phyloP scores from a whole-genome alignment of 1,139 yeast species.

The Meyerozyma carpophila region DNA sequence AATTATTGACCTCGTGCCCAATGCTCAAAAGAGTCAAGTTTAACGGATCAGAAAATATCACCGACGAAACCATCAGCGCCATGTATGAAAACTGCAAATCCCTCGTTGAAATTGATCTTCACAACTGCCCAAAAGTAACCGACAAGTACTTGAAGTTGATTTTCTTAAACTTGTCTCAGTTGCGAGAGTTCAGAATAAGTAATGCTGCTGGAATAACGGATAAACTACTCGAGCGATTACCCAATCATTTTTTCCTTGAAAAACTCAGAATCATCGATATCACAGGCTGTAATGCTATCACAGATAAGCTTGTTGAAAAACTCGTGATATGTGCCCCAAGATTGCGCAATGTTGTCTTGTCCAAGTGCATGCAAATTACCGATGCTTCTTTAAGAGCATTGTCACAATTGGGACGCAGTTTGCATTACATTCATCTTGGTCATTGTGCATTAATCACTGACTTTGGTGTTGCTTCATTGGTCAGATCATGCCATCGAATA shows the following conservation, averaged over 20 bases:
- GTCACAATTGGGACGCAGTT: conserved; percentile 68
- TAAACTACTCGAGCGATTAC: conserved; percentile 45
- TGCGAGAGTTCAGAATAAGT: conserved; percentile 81
- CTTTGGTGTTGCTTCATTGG: conserved; percentile 72
- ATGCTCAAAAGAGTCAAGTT: conserved; percentile 79
- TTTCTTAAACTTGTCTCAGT: conserved; percentile 59
- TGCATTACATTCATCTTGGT: conserved; percentile 89
- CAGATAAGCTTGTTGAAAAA: conserved; percentile 73
- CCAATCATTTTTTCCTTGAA: conserved; percentile 38
- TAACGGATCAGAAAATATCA: conserved; percentile 63
- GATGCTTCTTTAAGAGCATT: conserved; percentile 75
- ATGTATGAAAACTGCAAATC: conserved; percentile 69
- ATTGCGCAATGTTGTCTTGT: conserved; percentile 78
- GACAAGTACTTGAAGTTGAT: conserved; percentile 57
- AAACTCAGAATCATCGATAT: conserved; percentile 75
- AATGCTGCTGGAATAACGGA: conserved; percentile 70
- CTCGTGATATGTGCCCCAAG: conserved; percentile 78
- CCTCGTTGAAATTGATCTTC: conserved; percentile 85
- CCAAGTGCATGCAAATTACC: conserved; percentile 84
- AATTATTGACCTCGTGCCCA: conserved; percentile 59
- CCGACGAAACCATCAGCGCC: conserved; percentile 60
- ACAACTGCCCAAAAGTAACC: conserved; percentile 71
- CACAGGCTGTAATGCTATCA: conserved; percentile 76
- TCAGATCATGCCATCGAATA: conserved; percentile 74
- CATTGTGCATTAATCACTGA: conserved; percentile 92